Evolutionary conservation across 31 red algal species (phyloP), one percentile per base, ranked within the genome.

Genomic region (Odonthalia washingtoniensis): DNA sequence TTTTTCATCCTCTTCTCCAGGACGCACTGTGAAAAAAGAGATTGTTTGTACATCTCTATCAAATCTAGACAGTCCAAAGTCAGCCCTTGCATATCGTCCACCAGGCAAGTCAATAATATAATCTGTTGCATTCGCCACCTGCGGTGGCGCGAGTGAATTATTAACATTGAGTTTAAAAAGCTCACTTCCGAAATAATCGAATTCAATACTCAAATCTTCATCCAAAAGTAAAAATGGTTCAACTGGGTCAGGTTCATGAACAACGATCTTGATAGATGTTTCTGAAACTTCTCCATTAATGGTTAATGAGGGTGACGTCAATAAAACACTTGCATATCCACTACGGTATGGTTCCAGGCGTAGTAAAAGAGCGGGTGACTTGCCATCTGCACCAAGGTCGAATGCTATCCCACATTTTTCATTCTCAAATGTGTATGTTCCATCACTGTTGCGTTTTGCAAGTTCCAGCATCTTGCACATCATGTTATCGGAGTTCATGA

Each of bases 161-260:
- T 66, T 46, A 52, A 82, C 67, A 63, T 82, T 35, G n/a, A 82
- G 14, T 28, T 66, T 46, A 39, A 82, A 28, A 44, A 82, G 36
- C 45, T 82, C 78, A 66, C 40, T 67, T 3, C 78, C 78, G 67
- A 68, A 82, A 63, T 82, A 67, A 21, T 82, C 78, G 32, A 82
- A 61, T 40, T 43, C 6, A n/a, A 82, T 2, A n/a, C 6, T 67
- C 3, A 40, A 66, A 39, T 38, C 61, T 1, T 53, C 57, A 4
- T 66, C 40, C 45, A 82, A 35, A n/a, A 82, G 52, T 42, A 67
- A 53, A 24, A 43, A 35, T 3, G 78, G 78, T 31, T 17, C 24
- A 27, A 67, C 62, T 17, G 34, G 4, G 17, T 4, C 5, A 39
- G 78, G 61, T 26, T 67, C 65, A 30, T 67, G 61, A 30, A 82